Base-by-base conservation (phyloP, 352 stramenopile genomes). In the Elongisporangium senticosum region DNA sequence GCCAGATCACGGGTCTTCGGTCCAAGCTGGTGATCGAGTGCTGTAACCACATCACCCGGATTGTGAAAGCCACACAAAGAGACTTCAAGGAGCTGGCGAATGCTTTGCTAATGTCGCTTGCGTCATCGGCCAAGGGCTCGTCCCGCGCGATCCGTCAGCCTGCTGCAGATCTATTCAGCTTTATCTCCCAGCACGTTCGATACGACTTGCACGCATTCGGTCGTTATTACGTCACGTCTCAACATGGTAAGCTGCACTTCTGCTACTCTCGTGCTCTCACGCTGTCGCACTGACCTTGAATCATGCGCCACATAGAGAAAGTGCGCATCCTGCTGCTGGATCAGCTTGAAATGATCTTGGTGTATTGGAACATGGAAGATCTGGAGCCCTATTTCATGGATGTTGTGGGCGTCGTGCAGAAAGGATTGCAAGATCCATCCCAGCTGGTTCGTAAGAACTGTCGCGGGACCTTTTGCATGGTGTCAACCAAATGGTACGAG, bases 31-130 rank as follows among this genome's bases (percentile, higher is more conserved):
- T 88, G 11, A 71, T 62, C 19, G 65, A 87, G 14, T 65, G 72
- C 53, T 91, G 82, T 54, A 60, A 66, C 15, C 49, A 69, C 58
- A 56, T 91, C 33, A 50, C 63, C 23, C 70, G 79, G 19, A 82
- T 91, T 19, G 65, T 87, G 2, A 69, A 67, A 21, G 72, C 69
- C 13, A 77, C 69, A 22, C 67, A 55, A n/a, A 49, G 49, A 58
- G 70, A 83, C 24, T 88, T 88, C 53, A 53, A 63, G 50, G 74
- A 83, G 2, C 59, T 89, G 24, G 79, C 83, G 28, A 88, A 87
- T n/a, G 64, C 62, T 26, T 37, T 92, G 48, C 57, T 92, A 11
- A 61, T 69, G 4, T 59, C 76, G 26, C 70, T 92, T 3, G 63
- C 77, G 3, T 51, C 55, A 23, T 87, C 78, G 4, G 77, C 76